phyloP scores from a whole-genome alignment of 495 filamentous ascomycete species.

The Penicillium tannophilum region DNA sequence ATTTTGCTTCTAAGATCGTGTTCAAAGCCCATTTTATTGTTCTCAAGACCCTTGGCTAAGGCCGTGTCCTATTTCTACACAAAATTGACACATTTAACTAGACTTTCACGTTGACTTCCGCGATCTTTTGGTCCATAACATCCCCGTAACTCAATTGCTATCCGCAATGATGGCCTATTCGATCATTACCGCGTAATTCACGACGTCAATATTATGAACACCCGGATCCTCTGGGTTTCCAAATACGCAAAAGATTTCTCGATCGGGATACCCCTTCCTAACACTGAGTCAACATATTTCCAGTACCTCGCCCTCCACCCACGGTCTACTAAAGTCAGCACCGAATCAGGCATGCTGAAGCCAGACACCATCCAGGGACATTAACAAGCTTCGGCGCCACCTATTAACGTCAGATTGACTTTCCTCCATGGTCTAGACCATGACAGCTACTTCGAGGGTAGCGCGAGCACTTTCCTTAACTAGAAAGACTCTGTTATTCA shows the following conservation, averaged over 20 bases:
- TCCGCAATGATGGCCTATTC: conserved; percentile 10
- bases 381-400: conserved; percentile 15
- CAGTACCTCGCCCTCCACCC: conserved; percentile 19
- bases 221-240: background rate
- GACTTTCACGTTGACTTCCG: background rate
- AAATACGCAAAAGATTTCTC: background rate
- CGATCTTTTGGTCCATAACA: background rate
- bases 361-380: conserved; percentile 22
- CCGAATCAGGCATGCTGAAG: conserved; percentile 15
- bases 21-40: conserved; percentile 27
- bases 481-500: background rate
- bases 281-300: conserved; percentile 21
- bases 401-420: conserved; percentile 33
- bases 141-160: background rate
- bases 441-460: background rate
- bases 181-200: conserved; percentile 29
- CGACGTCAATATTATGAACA: conserved; percentile 30
- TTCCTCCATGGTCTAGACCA: conserved; percentile 23
- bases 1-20: conserved; percentile 25
- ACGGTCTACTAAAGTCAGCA: conserved; percentile 9
- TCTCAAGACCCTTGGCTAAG: conserved; percentile 10
- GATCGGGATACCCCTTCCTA: conserved; percentile 1
- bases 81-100: conserved; percentile 25
- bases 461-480: conserved; percentile 4
- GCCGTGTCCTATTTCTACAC: conserved; percentile 18